Percentiles rank a stretch among this genome's conserved stretches.
Conservation (phyloP, 441 rosid genomes). For the Capsella rubella region DNA sequence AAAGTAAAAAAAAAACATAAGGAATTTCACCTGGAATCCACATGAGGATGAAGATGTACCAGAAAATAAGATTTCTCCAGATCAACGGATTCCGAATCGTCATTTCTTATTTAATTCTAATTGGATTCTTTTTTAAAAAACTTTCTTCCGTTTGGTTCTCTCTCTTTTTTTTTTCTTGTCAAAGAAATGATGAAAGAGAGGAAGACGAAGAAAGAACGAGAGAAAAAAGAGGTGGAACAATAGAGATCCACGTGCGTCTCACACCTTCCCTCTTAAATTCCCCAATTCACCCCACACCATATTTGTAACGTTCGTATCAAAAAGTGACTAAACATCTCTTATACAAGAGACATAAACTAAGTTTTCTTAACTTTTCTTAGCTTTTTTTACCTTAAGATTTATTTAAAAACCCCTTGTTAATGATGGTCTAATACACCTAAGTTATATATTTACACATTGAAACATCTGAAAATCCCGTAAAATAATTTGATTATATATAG, state of each 20-base stretch:
- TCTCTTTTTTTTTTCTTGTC: background rate
- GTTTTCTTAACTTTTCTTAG: no score
- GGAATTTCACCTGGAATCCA: slow-evolving; percentile 62
- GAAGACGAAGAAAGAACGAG: slow-evolving; percentile 29
- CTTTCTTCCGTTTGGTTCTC: background rate
- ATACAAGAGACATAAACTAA: no score
- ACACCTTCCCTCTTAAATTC: slow-evolving; percentile 9
- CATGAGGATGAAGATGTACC: slow-evolving; percentile 48
- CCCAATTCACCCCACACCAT: slow-evolving; percentile 5
- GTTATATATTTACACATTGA: background rate
- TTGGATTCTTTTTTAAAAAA: no score
- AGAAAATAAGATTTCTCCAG: slow-evolving; percentile 39
- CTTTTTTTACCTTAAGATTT: no score
- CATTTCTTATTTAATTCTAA: slow-evolving; percentile 36
- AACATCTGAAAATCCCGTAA: background rate
- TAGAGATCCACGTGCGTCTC: slow-evolving; percentile 21
- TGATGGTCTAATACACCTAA: background rate
- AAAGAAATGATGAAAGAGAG: slow-evolving; percentile 13
- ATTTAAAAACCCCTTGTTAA: no score
- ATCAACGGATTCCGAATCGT: slow-evolving; percentile 29
- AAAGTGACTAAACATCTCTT: no score
- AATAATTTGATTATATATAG: no score
- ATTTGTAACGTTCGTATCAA: slow-evolving; percentile 14
- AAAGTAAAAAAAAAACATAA: background rate
- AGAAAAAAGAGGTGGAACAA: slow-evolving; percentile 18